phyloP scores from a whole-genome alignment of 768 basidiomycete genomes.

The Dacryopinax primogenitus region DNA sequence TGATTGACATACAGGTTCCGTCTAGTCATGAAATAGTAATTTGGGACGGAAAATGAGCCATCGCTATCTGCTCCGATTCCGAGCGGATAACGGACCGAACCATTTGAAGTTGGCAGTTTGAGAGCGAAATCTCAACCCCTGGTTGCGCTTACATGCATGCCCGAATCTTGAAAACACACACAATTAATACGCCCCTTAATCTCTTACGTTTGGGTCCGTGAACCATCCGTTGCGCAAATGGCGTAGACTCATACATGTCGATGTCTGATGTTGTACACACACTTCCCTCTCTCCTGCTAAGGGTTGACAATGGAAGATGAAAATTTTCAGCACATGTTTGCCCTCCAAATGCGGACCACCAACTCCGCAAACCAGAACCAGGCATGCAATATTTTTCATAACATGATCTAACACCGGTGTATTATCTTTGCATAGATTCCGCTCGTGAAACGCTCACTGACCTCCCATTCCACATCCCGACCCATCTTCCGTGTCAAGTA shows the following conservation, averaged over 20 bases:
- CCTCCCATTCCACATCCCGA: conserved; percentile 2
- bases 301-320: neutral
- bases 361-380: neutral
- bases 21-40: neutral
- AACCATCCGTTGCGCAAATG: conserved; percentile 3
- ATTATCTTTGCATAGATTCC: conserved; percentile 4
- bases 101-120: neutral
- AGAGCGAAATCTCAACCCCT: neutral
- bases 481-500: neutral
- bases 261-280: neutral
- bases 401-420: conserved; percentile 2
- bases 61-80: neutral
- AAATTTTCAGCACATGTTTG: conserved; percentile 6
- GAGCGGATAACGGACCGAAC: neutral
- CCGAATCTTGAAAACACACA: too few species aligned
- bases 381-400: neutral
- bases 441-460: neutral
- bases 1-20: neutral
- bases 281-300: neutral
- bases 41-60: neutral
- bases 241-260: neutral
- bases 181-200: too few species aligned
- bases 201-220: conserved; percentile 4
- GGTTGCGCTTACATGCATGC: neutral
- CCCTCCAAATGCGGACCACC: neutral